phyloP scores from a whole-genome alignment of 257 asterid genomes.

The Penstemon newberryi region DNA sequence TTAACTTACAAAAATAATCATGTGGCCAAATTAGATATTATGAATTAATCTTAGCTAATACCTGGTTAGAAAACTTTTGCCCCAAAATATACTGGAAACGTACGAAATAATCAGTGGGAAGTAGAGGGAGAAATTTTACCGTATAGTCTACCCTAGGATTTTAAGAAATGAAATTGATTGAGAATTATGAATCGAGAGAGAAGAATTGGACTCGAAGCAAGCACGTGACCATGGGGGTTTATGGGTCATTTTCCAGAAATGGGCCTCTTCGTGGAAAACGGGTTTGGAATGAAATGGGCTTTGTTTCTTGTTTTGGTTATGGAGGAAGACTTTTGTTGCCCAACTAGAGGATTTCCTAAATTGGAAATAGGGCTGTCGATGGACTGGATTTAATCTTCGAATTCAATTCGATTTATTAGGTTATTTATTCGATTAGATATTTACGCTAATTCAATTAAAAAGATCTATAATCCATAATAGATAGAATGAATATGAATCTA shows the following conservation, averaged over 20 bases:
- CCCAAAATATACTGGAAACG: constrained; percentile 31
- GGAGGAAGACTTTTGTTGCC: too few species aligned
- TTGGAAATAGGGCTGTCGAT: not conserved
- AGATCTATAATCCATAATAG: not conserved
- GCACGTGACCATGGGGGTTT: constrained; percentile 28
- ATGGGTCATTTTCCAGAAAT: not conserved
- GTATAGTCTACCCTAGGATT: constrained; percentile 40
- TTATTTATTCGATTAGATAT: too few species aligned
- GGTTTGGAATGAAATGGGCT: not conserved
- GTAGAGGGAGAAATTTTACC: constrained; percentile 15
- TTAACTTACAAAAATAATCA: constrained; percentile 14
- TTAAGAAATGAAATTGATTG: constrained; percentile 30
- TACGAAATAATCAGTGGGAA: constrained; percentile 30
- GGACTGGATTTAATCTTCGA: not conserved
- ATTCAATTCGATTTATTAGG: too few species aligned
- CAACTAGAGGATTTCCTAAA: too few species aligned
- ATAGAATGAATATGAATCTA: not conserved
- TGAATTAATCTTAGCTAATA: constrained; percentile 19
- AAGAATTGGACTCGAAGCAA: constrained; percentile 42
- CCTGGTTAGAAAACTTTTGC: constrained; percentile 26
- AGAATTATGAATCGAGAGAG: constrained; percentile 27
- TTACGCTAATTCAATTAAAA: too few species aligned
- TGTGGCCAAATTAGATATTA: not conserved
- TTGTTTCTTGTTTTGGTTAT: not conserved
- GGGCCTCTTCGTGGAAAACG: not conserved